Evolutionary conservation across 73 alveolate species (phyloP).

Genomic region (Tetrahymena malaccensis): DNA sequence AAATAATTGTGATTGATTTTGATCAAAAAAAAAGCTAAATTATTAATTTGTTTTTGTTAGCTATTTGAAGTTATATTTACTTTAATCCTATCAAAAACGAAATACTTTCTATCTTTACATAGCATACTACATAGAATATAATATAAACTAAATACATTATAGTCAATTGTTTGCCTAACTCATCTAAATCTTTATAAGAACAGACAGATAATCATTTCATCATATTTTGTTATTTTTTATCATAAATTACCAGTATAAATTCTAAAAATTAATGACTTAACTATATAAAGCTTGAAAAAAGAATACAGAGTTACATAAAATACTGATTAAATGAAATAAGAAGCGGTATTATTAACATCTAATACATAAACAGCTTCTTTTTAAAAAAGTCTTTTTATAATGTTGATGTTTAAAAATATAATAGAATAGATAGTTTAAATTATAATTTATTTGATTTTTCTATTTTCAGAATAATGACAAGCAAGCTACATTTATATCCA

Average conservation of each 20-base stretch:
- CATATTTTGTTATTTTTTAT: neutral
- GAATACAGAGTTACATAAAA: neutral
- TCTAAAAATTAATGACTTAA: neutral
- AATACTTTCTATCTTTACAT: neutral
- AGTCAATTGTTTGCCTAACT: neutral
- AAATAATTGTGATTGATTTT: neutral
- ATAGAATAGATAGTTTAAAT: neutral
- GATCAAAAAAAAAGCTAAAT: neutral
- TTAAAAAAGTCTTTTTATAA: too few relatives aligned
- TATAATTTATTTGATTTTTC: neutral
- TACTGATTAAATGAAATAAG: too few relatives aligned
- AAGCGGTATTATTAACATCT: too few relatives aligned
- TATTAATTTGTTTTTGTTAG: too few relatives aligned
- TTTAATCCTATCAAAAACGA: neutral
- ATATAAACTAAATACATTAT: too few relatives aligned
- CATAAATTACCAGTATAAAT: neutral
- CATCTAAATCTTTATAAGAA: neutral
- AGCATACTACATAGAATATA: neutral
- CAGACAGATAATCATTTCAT: too few relatives aligned
- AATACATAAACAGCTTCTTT: too few relatives aligned
- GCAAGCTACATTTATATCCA: neutral
- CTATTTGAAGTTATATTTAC: too few relatives aligned
- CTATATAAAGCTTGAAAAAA: neutral
- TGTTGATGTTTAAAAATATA: too few relatives aligned
- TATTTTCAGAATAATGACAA: neutral